Percentiles rank a stretch among this genome's conserved stretches.
phyloP scores from a whole-genome alignment of 2,329 filamentous ascomycete genomes.

The Sporothrix sp. region DNA sequence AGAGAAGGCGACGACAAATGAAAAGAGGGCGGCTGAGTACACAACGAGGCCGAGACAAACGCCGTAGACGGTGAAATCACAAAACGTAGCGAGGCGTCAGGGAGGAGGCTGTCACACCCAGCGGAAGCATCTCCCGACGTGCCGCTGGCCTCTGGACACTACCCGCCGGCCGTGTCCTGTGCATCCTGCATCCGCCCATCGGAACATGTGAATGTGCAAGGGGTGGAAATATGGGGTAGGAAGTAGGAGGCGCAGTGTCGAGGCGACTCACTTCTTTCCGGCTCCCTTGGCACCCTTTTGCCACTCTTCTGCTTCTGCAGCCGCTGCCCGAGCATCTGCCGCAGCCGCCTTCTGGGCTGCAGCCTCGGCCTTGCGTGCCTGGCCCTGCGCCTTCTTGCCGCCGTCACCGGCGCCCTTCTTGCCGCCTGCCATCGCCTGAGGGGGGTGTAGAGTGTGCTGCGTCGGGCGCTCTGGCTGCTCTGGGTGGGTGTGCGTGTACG shows the following conservation, averaged over 20 bases:
- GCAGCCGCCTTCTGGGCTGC: slow-evolving; percentile 70
- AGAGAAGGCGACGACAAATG: background rate
- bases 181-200: background rate
- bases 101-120: slow-evolving; percentile 4
- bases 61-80: background rate
- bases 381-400: slow-evolving; percentile 80
- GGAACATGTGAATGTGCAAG: background rate
- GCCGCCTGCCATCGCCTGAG: slow-evolving; percentile 57
- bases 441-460: background rate
- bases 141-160: background rate
- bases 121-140: background rate
- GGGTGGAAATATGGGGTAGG: too few relatives aligned
- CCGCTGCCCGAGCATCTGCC: slow-evolving; percentile 55
- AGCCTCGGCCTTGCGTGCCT: slow-evolving; percentile 84
- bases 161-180: background rate
- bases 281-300: slow-evolving; percentile 73
- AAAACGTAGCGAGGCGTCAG: background rate
- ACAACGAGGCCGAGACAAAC: background rate
- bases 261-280: slow-evolving; percentile 71
- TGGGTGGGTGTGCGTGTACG: background rate
- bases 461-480: background rate
- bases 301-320: slow-evolving; percentile 69
- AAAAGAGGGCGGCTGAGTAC: background rate
- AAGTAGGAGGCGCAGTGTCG: too few relatives aligned
- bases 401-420: slow-evolving; percentile 69